Base-by-base conservation (phyloP, 441 rosid species). In the Eruca vesicaria region DNA sequence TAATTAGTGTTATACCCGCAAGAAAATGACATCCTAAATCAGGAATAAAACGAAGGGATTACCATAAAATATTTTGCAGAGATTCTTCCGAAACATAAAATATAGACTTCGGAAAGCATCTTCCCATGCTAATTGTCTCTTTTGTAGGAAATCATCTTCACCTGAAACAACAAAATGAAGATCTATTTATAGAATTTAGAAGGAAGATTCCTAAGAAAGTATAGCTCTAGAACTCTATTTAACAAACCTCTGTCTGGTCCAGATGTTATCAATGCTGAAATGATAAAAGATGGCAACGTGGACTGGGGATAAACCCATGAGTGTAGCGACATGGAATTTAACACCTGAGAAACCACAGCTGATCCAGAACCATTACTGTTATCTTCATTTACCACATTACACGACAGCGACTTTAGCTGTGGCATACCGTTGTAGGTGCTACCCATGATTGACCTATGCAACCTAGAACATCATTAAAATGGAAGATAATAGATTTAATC, bases 251-350 rank as follows among this genome's bases (percentile, higher is more conserved):
- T 86, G 53, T 81, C 91, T 32, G 79, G 77, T 71, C 84, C 86
- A 56, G 91, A 80, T 56, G 87, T 83, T 53, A 80, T 63, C 79
- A 94, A 60, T 43, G 86, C 78, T 26, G 95, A 86, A 56, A 94
- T 83, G 55, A 93, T 76, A 77, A 89, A 88, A 75, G 94, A 81
- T 60, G 96, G 98, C 63, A 96, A 79, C 52, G 85, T 81, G 70
- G 94, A 92, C 78, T 93, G 98, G 41, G 99, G 99, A 78, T 90
- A 86, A 73, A 94, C 82, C 98, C 98, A 96, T 2, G 99, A 96
- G 79, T 90, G 89, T 72, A 96, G 82, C 14, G 91, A 81, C 78
- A 81, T 78, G 57, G 92, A 79, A 78, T 81, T 74, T 65, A 81
- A 74, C 52, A 81, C 79, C 53, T 82, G 86, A 66, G 82, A 82